A percentile compares a stretch with the other conserved stretches of the same genome.
These are phyloP conservation scores for Xanthoconium separans DNA, from an alignment of 1,284 basidiomycete species.

Conservation along the genomic window DNA sequence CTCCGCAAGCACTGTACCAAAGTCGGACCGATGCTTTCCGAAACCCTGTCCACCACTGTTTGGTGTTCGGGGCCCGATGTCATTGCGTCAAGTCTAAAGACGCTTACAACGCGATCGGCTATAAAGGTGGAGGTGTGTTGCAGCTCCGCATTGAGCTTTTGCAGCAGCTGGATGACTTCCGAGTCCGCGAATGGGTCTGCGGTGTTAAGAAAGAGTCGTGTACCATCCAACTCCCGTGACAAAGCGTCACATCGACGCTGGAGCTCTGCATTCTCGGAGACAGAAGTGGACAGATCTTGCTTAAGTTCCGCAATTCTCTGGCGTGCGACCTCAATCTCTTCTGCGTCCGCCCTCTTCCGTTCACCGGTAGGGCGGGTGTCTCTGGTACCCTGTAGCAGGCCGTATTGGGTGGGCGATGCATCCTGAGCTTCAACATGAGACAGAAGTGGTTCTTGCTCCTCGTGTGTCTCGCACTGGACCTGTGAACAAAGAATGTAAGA, in stretches of 20 bases:
- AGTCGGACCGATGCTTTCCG: not conserved
- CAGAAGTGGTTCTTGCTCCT: not conserved
- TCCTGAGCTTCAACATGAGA: not conserved
- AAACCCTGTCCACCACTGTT: not conserved
- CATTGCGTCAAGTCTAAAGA: constrained; percentile 11
- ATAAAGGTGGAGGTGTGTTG: constrained; percentile 25
- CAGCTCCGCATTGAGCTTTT: constrained; percentile 26
- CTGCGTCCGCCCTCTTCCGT: not conserved
- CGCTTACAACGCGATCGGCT: constrained; percentile 20
- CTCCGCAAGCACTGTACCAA: constrained; percentile 3
- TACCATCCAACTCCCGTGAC: constrained; percentile 1
- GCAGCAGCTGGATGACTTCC: constrained; percentile 23
- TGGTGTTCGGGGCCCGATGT: not conserved
- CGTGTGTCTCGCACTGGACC: not conserved
- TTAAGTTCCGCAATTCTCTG: not conserved
- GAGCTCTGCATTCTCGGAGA: not conserved
- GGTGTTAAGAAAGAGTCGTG: constrained; percentile 10
- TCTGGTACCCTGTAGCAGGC: not conserved
- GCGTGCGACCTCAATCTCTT: not conserved
- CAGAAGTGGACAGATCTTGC: not conserved
- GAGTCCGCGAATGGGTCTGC: constrained; percentile 21
- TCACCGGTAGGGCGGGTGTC: not conserved
- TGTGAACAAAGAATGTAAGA: not conserved
- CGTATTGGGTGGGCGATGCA: not conserved
- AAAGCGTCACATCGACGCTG: not conserved